A percentile compares a stretch with the other conserved stretches of the same genome.
Evolutionary conservation across 2,329 filamentous ascomycete species (phyloP).

Genomic region (Aureobasidium sp.): DNA sequence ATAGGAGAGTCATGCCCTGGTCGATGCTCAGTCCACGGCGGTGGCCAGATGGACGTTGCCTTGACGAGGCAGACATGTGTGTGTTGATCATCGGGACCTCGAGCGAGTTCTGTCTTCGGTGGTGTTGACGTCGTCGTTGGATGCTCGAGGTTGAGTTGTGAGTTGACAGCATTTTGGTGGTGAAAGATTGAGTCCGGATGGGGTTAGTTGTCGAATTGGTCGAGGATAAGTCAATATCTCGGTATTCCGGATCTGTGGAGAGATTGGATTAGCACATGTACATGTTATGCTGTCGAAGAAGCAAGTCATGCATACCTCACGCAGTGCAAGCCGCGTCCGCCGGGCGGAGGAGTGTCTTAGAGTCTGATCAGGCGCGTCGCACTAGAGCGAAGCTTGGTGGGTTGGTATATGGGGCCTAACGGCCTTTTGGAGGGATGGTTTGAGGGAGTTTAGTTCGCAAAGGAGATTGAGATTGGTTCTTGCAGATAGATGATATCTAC

Average conservation of each 20-base stretch:
- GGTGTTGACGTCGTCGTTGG: slow-evolving; percentile 66
- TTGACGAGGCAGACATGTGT: slow-evolving; percentile 53
- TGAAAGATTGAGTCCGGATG: slow-evolving; percentile 55
- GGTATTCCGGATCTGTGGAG: slow-evolving; percentile 25
- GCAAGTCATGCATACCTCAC: slow-evolving; percentile 55
- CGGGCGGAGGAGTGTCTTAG: slow-evolving; percentile 47
- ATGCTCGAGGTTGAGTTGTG: slow-evolving; percentile 58
- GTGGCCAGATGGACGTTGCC: slow-evolving; percentile 48
- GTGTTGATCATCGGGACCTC: slow-evolving; percentile 63
- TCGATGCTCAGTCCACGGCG: slow-evolving; percentile 82
- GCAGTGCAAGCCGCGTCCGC: slow-evolving; percentile 76
- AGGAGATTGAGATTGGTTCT: not conserved
- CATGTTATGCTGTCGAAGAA: slow-evolving; percentile 36
- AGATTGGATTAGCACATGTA: not conserved
- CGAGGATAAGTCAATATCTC: slow-evolving; percentile 28
- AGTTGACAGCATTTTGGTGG: slow-evolving; percentile 67
- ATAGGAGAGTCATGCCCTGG: slow-evolving; percentile 44
- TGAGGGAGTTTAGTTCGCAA: not conserved
- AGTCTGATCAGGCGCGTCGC: slow-evolving; percentile 10
- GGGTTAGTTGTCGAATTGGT: slow-evolving; percentile 31
- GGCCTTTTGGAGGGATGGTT: not conserved
- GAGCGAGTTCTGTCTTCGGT: slow-evolving; percentile 83
- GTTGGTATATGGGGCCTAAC: slow-evolving; percentile 7
- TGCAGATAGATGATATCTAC: slow-evolving; percentile 13
- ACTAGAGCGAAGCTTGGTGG: not conserved